Percentiles rank a stretch among this genome's conserved stretches.
Conservation (phyloP, 1,284 basidiomycete genomes). For the Meripilus lineatus region DNA sequence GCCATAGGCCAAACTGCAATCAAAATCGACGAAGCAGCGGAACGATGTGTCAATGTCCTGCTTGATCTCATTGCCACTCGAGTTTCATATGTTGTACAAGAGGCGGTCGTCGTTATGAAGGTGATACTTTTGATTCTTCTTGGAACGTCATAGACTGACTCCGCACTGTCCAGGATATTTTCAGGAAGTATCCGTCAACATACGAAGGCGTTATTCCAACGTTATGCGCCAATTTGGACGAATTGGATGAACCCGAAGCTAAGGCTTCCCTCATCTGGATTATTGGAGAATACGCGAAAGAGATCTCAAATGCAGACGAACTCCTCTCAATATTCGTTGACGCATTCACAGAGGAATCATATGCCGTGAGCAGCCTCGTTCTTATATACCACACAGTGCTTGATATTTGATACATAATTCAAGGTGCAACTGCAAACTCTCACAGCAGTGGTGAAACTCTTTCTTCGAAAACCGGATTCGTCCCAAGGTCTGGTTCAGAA, state of each 20-base stretch:
- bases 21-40: slow-evolving; percentile 90
- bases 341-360: slow-evolving; percentile 90
- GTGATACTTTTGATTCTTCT: slow-evolving; percentile 31
- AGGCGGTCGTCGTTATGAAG: slow-evolving; percentile 98
- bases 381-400: neutral
- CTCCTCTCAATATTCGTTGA: slow-evolving; percentile 88
- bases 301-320: slow-evolving; percentile 96
- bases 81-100: slow-evolving; percentile 97
- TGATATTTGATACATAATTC: slow-evolving; percentile 13
- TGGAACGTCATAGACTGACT: slow-evolving; percentile 2
- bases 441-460: slow-evolving; percentile 96
- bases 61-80: slow-evolving; percentile 89
- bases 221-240: slow-evolving; percentile 92
- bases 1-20: slow-evolving; percentile 96
- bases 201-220: slow-evolving; percentile 98
- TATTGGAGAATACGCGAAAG: slow-evolving; percentile 95
- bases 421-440: slow-evolving; percentile 94
- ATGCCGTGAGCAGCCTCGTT: slow-evolving; percentile 57
- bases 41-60: slow-evolving; percentile 92
- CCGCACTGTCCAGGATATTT: slow-evolving; percentile 73
- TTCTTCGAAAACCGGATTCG: slow-evolving; percentile 90
- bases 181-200: slow-evolving; percentile 95
- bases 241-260: slow-evolving; percentile 96
- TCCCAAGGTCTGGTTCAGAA: slow-evolving; percentile 89
- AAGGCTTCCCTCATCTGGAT: slow-evolving; percentile 99